Percentiles rank a stretch among this genome's conserved stretches.
Evolutionary conservation across 805 yeast genomes (phyloP).

Genomic region (Starmerella apis): DNA sequence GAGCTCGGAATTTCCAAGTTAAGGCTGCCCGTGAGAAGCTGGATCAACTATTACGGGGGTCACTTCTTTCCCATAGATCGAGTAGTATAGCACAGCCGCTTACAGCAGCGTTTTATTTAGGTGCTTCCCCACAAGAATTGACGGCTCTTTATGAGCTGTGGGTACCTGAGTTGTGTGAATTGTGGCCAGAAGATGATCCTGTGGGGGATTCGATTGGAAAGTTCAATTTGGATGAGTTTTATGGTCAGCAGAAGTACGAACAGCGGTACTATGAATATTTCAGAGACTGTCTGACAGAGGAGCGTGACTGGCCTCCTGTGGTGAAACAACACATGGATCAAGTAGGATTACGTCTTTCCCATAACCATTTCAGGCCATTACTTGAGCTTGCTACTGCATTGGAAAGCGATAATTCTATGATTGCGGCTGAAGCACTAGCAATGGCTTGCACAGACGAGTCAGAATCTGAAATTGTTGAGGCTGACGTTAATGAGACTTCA

Average conservation of each 20-base stretch:
- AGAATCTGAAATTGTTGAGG: neutral
- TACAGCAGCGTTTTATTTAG: constrained; percentile 33
- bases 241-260: constrained; percentile 30
- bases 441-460: constrained; percentile 22
- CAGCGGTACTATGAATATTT: constrained; percentile 34
- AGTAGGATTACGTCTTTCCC: constrained; percentile 23
- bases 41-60: constrained; percentile 23
- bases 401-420: constrained; percentile 30
- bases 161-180: constrained; percentile 21
- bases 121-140: constrained; percentile 31
- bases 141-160: constrained; percentile 28
- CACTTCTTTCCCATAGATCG: constrained; percentile 13
- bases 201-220: constrained; percentile 31
- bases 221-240: constrained; percentile 29
- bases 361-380: constrained; percentile 29
- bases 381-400: constrained; percentile 33
- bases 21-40: constrained; percentile 15
- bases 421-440: constrained; percentile 33
- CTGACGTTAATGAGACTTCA: neutral
- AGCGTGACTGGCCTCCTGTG: constrained; percentile 31
- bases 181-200: constrained; percentile 35
- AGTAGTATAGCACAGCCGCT: constrained; percentile 21
- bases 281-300: constrained; percentile 32
- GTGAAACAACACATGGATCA: constrained; percentile 24
- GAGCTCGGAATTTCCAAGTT: constrained; percentile 9